Conservation (phyloP, 495 filamentous ascomycete genomes). For the Acidomyces sp. region DNA sequence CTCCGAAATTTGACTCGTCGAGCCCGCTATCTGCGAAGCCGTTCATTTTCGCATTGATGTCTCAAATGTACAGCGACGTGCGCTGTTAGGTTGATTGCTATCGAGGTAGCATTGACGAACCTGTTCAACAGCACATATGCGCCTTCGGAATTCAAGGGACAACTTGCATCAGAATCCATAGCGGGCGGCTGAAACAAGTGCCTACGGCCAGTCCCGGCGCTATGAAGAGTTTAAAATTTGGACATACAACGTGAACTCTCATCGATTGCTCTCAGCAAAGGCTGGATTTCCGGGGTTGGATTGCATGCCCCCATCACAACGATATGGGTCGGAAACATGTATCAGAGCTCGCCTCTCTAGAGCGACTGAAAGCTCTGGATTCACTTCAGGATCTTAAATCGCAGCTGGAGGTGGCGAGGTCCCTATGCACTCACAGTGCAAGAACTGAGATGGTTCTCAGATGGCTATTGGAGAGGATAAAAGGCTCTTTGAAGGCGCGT, state of each 20-base stretch:
- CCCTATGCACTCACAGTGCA: conserved; percentile 15
- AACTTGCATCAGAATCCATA: background rate
- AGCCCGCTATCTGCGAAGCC: conserved; percentile 58
- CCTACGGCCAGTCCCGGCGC: too few relatives aligned
- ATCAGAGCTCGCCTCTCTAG: too few relatives aligned
- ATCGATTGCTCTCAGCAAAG: too few relatives aligned
- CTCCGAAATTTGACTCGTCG: conserved; percentile 66
- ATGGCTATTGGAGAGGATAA: conserved; percentile 54
- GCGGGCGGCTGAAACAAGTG: too few relatives aligned
- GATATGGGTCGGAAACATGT: too few relatives aligned
- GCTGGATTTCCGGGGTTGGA: too few relatives aligned
- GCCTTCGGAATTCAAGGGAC: conserved; percentile 1
- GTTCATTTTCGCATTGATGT: conserved; percentile 39
- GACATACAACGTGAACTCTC: too few relatives aligned
- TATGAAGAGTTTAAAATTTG: too few relatives aligned
- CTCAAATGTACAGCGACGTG: background rate
- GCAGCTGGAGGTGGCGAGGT: conserved; percentile 9
- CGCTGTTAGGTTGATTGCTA: background rate
- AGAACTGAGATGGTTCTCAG: conserved; percentile 54
- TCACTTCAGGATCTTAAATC: conserved; percentile 2
- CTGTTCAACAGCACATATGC: background rate
- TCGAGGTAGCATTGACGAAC: conserved; percentile 3
- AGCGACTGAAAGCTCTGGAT: conserved; percentile 19
- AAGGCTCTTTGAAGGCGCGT: conserved; percentile 23
- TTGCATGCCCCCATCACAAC: too few relatives aligned